Evolutionary conservation across 208 protist species (phyloP).

Genomic region (Leishmania mexicana): DNA sequence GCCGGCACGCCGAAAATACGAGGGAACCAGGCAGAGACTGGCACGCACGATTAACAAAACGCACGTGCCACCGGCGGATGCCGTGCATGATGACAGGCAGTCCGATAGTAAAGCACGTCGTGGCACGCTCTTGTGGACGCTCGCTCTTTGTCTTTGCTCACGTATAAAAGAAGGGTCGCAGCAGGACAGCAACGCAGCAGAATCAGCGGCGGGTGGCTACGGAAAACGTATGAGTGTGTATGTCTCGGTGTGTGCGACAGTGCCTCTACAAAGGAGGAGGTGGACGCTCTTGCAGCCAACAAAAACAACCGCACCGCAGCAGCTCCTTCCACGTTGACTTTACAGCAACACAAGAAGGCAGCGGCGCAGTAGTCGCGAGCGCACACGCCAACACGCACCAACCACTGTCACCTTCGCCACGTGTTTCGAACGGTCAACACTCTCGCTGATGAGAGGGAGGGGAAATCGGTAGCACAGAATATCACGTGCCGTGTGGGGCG

Average conservation of each 20-base stretch:
- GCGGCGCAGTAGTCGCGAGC: not conserved
- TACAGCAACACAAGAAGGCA: not conserved
- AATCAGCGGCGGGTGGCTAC: not conserved
- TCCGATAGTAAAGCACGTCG: not conserved
- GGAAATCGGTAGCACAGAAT: not conserved
- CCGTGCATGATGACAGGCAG: constrained; percentile 2
- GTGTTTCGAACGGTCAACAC: not conserved
- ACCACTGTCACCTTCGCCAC: not conserved
- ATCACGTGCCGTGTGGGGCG: not conserved
- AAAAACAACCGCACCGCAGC: not conserved
- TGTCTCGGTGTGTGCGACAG: not conserved
- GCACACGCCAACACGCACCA: not conserved
- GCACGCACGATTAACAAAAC: not conserved
- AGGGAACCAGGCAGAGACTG: not conserved
- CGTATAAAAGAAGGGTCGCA: not conserved
- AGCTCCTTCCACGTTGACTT: not conserved
- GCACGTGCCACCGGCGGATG: not conserved
- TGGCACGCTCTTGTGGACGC: not conserved
- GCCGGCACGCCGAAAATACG: not conserved
- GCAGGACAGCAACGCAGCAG: not conserved
- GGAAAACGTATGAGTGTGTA: not conserved
- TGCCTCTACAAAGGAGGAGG: not conserved
- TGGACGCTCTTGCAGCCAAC: not conserved
- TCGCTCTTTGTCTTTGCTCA: not conserved
- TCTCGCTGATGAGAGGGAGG: not conserved